Conservation (phyloP, 2,329 filamentous ascomycete species). For the Diaporthe destruens region DNA sequence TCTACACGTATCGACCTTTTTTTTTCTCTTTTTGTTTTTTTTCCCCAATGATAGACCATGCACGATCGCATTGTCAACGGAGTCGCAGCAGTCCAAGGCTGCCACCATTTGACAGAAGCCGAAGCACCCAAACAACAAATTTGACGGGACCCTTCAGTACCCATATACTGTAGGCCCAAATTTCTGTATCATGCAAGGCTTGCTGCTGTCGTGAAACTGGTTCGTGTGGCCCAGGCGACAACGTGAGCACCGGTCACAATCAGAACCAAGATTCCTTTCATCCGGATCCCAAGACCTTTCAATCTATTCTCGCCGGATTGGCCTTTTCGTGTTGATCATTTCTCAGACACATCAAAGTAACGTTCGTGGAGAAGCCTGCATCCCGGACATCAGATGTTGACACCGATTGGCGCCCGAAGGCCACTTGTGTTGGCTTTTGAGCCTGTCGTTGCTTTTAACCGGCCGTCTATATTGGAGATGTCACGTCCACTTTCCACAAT, state of each 20-base stretch:
- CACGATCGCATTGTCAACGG: neutral
- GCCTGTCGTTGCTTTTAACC: slow-evolving; percentile 23
- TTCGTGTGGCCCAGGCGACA: neutral
- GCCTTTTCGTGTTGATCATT: neutral
- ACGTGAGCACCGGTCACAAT: too few species aligned
- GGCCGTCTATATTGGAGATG: slow-evolving; percentile 26
- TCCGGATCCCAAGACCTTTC: slow-evolving; percentile 9
- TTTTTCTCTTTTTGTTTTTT: too few species aligned
- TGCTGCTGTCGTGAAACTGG: neutral
- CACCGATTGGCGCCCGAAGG: slow-evolving; percentile 15
- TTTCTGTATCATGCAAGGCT: neutral
- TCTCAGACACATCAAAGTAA: neutral
- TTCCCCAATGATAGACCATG: neutral
- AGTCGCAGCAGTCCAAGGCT: neutral
- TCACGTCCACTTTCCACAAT: slow-evolving; percentile 22
- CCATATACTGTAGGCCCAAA: neutral
- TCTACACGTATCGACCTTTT: neutral
- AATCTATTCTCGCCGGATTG: slow-evolving; percentile 5
- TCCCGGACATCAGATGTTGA: slow-evolving; percentile 11
- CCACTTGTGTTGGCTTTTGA: neutral
- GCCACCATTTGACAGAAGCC: too few species aligned
- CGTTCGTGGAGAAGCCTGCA: neutral
- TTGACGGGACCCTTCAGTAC: neutral
- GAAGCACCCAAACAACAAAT: too few species aligned
- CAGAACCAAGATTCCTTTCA: neutral